Percentiles rank a stretch among this genome's conserved stretches.
These are phyloP conservation scores for Darksidea phi DNA, from an alignment of 495 filamentous ascomycete species.

Conservation along the genomic window DNA sequence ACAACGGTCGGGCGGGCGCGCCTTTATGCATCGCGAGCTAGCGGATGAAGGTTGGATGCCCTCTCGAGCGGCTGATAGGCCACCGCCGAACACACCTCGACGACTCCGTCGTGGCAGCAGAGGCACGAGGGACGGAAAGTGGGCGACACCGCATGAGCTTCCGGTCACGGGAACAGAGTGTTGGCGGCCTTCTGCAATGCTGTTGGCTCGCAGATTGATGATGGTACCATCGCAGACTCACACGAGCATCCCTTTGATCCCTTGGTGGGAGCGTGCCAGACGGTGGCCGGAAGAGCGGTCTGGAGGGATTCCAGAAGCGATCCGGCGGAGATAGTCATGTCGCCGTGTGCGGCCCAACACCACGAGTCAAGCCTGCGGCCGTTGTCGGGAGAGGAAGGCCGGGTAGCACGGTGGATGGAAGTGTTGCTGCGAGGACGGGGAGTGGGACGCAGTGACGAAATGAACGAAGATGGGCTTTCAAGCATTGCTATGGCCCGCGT, in stretches of 20 bases:
- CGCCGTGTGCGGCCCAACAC: not conserved
- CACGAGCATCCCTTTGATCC: not conserved
- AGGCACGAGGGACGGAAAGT: slow-evolving; percentile 26
- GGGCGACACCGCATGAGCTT: slow-evolving; percentile 36
- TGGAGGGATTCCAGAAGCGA: slow-evolving; percentile 7
- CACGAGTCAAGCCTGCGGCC: slow-evolving; percentile 17
- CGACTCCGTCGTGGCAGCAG: slow-evolving; percentile 13
- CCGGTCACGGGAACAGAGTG: slow-evolving; percentile 42
- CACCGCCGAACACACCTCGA: slow-evolving; percentile 7
- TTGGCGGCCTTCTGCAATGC: slow-evolving; percentile 17
- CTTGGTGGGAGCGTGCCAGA: slow-evolving; percentile 10
- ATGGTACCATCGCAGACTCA: slow-evolving; percentile 24
- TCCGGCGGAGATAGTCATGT: slow-evolving; percentile 3
- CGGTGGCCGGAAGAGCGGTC: slow-evolving; percentile 28
- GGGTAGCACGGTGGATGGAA: slow-evolving; percentile 15
- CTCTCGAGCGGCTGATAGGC: slow-evolving; percentile 30
- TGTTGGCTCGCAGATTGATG: slow-evolving; percentile 35
- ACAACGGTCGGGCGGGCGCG: slow-evolving; percentile 1
- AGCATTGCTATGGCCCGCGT: slow-evolving; percentile 13
- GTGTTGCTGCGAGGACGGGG: not conserved
- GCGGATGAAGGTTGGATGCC: slow-evolving; percentile 10
- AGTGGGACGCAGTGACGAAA: slow-evolving; percentile 15
- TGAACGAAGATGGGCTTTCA: not conserved
- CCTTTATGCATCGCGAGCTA: slow-evolving; percentile 16
- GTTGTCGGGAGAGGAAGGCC: not conserved